Conservation (phyloP, 2,329 filamentous ascomycete genomes). For the Juglanconis oblonga region DNA sequence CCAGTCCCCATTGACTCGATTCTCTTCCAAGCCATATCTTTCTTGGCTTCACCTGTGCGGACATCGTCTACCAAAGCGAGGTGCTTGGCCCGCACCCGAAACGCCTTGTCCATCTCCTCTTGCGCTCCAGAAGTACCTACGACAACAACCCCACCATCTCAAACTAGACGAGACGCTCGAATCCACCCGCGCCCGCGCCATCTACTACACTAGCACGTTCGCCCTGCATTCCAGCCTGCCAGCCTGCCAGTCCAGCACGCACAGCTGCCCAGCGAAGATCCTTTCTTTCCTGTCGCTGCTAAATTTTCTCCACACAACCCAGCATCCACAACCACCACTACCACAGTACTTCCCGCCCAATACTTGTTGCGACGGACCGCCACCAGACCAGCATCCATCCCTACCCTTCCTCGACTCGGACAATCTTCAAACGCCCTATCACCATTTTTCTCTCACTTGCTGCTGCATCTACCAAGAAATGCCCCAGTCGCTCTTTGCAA, state of each 20-base stretch:
- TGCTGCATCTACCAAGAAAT: slow-evolving; percentile 10
- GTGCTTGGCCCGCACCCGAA: not conserved
- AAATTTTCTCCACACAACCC: not conserved
- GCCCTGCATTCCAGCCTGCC: not conserved
- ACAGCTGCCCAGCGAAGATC: not conserved
- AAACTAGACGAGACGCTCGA: not conserved
- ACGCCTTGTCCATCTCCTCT: not conserved
- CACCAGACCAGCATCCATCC: not conserved
- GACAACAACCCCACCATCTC: not conserved
- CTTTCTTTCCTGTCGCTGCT: not conserved
- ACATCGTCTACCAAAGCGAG: not conserved
- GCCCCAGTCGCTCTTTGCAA: slow-evolving; percentile 12
- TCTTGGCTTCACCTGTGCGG: not conserved
- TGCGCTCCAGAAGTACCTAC: not conserved
- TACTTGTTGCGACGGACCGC: not conserved
- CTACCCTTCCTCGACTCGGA: not conserved
- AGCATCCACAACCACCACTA: not conserved
- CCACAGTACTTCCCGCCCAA: not conserved
- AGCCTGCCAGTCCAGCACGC: not conserved
- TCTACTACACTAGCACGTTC: not conserved
- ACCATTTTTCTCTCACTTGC: not conserved
- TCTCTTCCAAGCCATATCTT: not conserved
- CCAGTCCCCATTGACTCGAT: not conserved
- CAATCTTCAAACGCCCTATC: not conserved
- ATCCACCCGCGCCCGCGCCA: not conserved